These are phyloP conservation scores for Serpula lacrymans DNA, from an alignment of 768 basidiomycete genomes.

Conservation along the genomic window DNA sequence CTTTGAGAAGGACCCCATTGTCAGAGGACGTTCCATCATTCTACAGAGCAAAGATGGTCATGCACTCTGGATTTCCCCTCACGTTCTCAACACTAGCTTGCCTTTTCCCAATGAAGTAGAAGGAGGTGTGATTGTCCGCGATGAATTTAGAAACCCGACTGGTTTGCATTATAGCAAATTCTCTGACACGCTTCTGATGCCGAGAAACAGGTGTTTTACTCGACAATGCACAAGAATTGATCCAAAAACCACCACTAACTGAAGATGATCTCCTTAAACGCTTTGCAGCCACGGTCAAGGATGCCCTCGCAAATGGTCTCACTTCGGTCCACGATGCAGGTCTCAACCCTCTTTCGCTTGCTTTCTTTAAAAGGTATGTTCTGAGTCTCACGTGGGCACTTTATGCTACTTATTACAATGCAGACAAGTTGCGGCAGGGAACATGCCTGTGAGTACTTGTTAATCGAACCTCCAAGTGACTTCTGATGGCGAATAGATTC, in stretches of 20 bases:
- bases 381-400: conserved; percentile 3
- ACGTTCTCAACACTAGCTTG: conserved; percentile 51
- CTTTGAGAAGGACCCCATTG: conserved; percentile 65
- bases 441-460: conserved; percentile 52
- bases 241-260: conserved; percentile 61
- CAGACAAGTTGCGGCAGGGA: conserved; percentile 60
- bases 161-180: conserved; percentile 39
- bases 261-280: conserved; percentile 57
- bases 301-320: conserved; percentile 70
- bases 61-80: conserved; percentile 80
- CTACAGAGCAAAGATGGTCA: conserved; percentile 87
- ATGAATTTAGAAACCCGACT: conserved; percentile 62
- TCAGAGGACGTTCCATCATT: conserved; percentile 67
- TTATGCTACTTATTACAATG: conserved; percentile 4
- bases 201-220: conserved; percentile 72
- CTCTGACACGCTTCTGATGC: not conserved
- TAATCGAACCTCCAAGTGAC: conserved; percentile 6
- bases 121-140: conserved; percentile 77
- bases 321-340: conserved; percentile 89
- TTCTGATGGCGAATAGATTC: conserved; percentile 44
- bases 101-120: conserved; percentile 69
- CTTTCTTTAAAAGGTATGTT: conserved; percentile 66
- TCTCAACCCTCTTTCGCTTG: conserved; percentile 61
- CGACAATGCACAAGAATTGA: conserved; percentile 82
- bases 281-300: conserved; percentile 59